Evolutionary conservation across 805 yeast species (phyloP), one percentile per base, ranked within the genome.

Genomic region (Starmerella stellata): DNA sequence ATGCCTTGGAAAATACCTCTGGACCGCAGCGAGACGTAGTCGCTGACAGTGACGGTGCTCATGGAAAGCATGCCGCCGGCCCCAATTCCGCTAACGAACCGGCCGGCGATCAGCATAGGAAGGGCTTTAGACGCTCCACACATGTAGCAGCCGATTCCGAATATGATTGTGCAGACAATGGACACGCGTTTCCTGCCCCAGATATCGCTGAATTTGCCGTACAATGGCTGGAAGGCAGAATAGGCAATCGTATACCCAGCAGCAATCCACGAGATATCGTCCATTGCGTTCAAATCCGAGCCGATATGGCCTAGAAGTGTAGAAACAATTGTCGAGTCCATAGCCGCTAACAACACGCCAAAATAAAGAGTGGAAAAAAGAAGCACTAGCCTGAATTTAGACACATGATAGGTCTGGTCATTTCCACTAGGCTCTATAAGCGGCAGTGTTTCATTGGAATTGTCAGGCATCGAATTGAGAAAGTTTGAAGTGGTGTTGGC

Each of bases 31-130:
- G 90, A 74, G 21, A 83, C 75, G 35, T 80, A 61, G 56, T 82
- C 94, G 21, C 80, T 71, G 48, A 77, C 68, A 2, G 83, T 67
- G 41, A 82, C 77, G 5, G 93, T 75, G 15, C 80, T 69, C 47
- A 81, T 60, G 0, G 85, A 67, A 37, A 75, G 71, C 51, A 82
- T 69, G 1, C 94, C 94, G 4, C 93, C 90, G n/a, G 93, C 93
- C 11, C 94, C 94, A 40, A 78, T 68, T 16, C 95, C 95, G 20
- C 92, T 74, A 37, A 82, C 63, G 44, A 80, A 75, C 48, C 93
- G 64, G 1, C 83, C 87, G 2, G 69, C 75, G 38, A 78, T 74
- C 29, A 78, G 58, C 64, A 68, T 63, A 43, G 62, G 56, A 68
- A 78, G 70, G 21, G 63, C 60, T 16, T 49, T 53, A 1, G 81